phyloP scores from a whole-genome alignment of 257 asterid genomes.

The Solanum commersonii region DNA sequence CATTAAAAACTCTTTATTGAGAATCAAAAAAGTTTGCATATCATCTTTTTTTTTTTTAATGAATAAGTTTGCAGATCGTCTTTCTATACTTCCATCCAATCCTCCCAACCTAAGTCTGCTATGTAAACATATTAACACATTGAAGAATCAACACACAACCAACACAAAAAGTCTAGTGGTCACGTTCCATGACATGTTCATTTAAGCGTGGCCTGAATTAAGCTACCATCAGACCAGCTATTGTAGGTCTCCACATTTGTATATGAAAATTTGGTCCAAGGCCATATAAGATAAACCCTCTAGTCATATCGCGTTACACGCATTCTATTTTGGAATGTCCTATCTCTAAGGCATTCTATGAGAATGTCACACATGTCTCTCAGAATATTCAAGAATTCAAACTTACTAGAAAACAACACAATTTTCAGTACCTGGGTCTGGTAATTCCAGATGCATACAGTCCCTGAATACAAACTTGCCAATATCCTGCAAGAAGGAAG shows the following conservation, averaged over 20 bases:
- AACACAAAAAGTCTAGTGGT: background rate
- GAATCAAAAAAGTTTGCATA: background rate
- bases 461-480: constrained; percentile 88
- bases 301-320: background rate
- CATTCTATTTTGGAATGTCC: background rate
- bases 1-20: background rate
- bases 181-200: background rate
- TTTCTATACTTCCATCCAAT: background rate
- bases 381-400: background rate
- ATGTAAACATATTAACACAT: background rate
- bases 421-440: constrained; percentile 67
- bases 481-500: constrained; percentile 49
- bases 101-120: background rate
- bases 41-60: background rate
- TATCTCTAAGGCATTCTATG: background rate
- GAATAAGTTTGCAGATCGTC: background rate
- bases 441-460: constrained; percentile 88
- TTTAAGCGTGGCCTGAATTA: background rate
- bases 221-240: background rate
- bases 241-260: background rate
- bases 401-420: background rate
- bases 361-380: background rate
- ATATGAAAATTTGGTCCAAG: background rate
- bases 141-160: background rate
- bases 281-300: background rate